A percentile compares a stretch with the other conserved stretches of the same genome.
These are phyloP conservation scores for Tricholoma sp. DNA, from an alignment of 768 basidiomycete genomes.

Conservation along the genomic window DNA sequence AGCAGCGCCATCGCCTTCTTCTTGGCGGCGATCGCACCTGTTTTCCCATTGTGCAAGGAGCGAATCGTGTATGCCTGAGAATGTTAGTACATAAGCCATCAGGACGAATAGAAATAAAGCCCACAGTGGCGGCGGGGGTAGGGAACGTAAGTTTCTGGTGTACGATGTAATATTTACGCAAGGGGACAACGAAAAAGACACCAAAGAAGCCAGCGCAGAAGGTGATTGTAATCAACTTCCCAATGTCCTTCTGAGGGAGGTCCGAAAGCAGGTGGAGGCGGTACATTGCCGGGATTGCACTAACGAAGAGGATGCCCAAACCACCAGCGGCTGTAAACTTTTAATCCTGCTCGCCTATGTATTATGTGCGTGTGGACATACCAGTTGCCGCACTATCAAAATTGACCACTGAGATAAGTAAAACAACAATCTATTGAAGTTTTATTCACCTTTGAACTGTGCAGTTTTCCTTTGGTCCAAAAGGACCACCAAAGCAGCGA, in stretches of 20 bases:
- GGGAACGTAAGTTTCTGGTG: constrained; percentile 61
- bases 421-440: background rate
- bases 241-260: constrained; percentile 46
- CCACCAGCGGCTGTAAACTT: constrained; percentile 43
- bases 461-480: constrained; percentile 65
- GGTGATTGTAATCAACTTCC: constrained; percentile 51
- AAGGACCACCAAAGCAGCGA: constrained; percentile 46
- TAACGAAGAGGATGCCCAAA: constrained; percentile 54
- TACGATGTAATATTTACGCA: constrained; percentile 58
- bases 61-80: constrained; percentile 54
- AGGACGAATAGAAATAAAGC: constrained; percentile 7
- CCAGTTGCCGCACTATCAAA: constrained; percentile 40
- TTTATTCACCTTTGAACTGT: constrained; percentile 48
- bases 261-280: constrained; percentile 43
- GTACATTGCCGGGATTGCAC: constrained; percentile 58
- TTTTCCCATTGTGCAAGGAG: constrained; percentile 47
- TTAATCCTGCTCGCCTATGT: background rate
- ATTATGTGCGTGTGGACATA: constrained; percentile 12
- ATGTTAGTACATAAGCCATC: background rate
- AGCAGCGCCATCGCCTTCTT: constrained; percentile 52
- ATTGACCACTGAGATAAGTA: background rate
- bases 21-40: constrained; percentile 45
- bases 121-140: constrained; percentile 56
- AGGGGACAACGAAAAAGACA: constrained; percentile 62
- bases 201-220: constrained; percentile 54